Conservation (phyloP, 2,329 filamentous ascomycete species). For the Chalaropsis ovoidea region DNA sequence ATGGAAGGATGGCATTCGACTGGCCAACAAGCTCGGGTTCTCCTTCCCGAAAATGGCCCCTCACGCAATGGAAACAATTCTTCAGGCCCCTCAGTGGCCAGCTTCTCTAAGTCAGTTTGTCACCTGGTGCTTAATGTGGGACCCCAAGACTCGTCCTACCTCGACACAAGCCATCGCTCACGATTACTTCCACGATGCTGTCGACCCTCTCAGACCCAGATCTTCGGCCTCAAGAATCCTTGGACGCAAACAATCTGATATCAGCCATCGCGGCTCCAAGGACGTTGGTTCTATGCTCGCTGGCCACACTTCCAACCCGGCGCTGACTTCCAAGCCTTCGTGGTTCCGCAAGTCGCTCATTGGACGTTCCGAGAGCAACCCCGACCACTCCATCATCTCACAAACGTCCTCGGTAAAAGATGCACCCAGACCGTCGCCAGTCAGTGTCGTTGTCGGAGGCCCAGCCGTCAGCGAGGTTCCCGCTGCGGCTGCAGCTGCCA, state of each 20-base stretch:
- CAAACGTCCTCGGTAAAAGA: constrained; percentile 36
- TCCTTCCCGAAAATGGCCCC: constrained; percentile 99
- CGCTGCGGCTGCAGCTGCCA: constrained; percentile 35
- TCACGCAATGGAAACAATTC: constrained; percentile 87
- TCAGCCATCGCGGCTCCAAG: constrained; percentile 56
- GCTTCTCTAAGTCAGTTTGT: constrained; percentile 80
- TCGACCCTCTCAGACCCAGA: constrained; percentile 86
- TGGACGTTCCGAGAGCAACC: constrained; percentile 55
- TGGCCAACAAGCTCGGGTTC: constrained; percentile 93
- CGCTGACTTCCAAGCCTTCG: constrained; percentile 63
- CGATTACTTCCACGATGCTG: constrained; percentile 86
- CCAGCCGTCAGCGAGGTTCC: constrained; percentile 36
- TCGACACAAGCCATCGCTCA: constrained; percentile 90
- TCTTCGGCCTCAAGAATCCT: constrained; percentile 75
- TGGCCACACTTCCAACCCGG: constrained; percentile 32
- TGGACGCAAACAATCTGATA: constrained; percentile 80
- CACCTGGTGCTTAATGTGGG: constrained; percentile 98
- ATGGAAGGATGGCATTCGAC: constrained; percentile 86
- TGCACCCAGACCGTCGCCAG: constrained; percentile 38
- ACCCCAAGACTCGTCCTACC: constrained; percentile 82
- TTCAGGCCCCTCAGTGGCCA: constrained; percentile 87
- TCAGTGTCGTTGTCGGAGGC: constrained; percentile 31
- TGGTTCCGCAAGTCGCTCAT: constrained; percentile 97
- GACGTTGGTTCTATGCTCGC: constrained; percentile 36
- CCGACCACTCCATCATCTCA: constrained; percentile 13